Conservation (phyloP, 208 protist genomes). For the Endotrypanum monterogeii region DNA sequence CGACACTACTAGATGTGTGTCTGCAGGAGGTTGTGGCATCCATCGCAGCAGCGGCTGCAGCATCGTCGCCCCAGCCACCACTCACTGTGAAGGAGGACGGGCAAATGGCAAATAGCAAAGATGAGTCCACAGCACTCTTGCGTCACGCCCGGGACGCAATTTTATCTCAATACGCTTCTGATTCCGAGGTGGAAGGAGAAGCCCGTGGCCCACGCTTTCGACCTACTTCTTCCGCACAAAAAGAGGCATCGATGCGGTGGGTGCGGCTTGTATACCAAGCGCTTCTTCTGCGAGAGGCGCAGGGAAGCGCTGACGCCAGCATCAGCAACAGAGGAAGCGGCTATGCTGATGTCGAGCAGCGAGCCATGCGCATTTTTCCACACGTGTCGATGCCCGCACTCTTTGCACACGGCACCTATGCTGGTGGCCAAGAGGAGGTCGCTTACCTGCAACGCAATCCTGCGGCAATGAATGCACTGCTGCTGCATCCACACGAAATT, state of each 20-base stretch:
- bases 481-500: constrained; percentile 83
- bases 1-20: constrained; percentile 2
- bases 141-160: neutral
- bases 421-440: constrained; percentile 60
- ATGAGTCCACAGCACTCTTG: neutral
- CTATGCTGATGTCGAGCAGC: neutral
- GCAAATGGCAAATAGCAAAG: neutral
- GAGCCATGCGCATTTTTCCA: constrained; percentile 6
- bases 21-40: neutral
- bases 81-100: neutral
- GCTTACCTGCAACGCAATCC: constrained; percentile 74
- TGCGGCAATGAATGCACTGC: constrained; percentile 68
- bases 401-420: constrained; percentile 75
- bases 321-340: neutral
- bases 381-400: constrained; percentile 47
- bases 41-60: constrained; percentile 2
- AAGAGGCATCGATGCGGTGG: constrained; percentile 30
- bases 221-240: constrained; percentile 10
- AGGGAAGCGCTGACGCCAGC: constrained; percentile 1
- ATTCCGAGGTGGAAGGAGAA: neutral
- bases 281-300: constrained; percentile 29
- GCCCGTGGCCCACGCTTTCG: neutral
- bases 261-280: constrained; percentile 33
- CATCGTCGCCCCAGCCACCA: neutral
- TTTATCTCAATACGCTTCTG: neutral